These are phyloP conservation scores for Termitomyces sp. DNA, from an alignment of 1,284 basidiomycete species.

Conservation along the genomic window DNA sequence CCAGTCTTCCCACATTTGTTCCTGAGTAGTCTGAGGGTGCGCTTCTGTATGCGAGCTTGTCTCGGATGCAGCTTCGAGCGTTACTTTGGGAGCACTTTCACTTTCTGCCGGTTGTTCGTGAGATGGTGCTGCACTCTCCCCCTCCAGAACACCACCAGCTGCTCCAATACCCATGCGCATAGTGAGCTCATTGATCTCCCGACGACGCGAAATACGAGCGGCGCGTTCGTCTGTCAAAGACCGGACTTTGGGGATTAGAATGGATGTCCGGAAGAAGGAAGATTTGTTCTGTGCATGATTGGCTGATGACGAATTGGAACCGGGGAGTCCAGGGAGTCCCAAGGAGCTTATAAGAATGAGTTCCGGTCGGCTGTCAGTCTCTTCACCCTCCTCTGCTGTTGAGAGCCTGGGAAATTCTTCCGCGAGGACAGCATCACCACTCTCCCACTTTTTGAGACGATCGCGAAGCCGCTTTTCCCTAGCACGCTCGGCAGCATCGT, in stretches of 20 bases:
- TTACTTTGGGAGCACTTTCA: slow-evolving; percentile 3
- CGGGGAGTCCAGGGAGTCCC: slow-evolving; percentile 24
- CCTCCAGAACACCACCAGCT: slow-evolving; percentile 63
- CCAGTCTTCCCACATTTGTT: slow-evolving; percentile 70
- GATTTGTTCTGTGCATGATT: slow-evolving; percentile 22
- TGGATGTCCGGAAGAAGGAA: slow-evolving; percentile 66
- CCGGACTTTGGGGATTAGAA: slow-evolving; percentile 64
- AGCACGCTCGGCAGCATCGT: slow-evolving; percentile 54
- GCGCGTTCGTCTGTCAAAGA: slow-evolving; percentile 51
- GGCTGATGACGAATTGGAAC: slow-evolving; percentile 17
- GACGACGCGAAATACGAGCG: slow-evolving; percentile 55
- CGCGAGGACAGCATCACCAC: slow-evolving; percentile 45
- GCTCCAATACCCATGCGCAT: slow-evolving; percentile 75
- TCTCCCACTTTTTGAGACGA: slow-evolving; percentile 68
- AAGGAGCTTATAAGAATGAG: slow-evolving; percentile 47
- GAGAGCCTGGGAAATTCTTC: slow-evolving; percentile 58
- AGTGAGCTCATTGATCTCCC: slow-evolving; percentile 73
- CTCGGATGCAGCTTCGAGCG: slow-evolving; percentile 1
- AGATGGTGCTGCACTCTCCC: slow-evolving; percentile 24
- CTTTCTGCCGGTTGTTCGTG: slow-evolving; percentile 11
- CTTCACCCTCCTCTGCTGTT: slow-evolving; percentile 32
- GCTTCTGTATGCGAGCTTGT: slow-evolving; percentile 6
- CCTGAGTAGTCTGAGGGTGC: slow-evolving; percentile 17
- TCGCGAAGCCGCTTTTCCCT: slow-evolving; percentile 66
- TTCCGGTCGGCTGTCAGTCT: slow-evolving; percentile 34